A percentile compares a stretch with the other conserved stretches of the same genome.
Evolutionary conservation across 257 asterid genomes (phyloP).

Genomic region (Leonotis leonurus): DNA sequence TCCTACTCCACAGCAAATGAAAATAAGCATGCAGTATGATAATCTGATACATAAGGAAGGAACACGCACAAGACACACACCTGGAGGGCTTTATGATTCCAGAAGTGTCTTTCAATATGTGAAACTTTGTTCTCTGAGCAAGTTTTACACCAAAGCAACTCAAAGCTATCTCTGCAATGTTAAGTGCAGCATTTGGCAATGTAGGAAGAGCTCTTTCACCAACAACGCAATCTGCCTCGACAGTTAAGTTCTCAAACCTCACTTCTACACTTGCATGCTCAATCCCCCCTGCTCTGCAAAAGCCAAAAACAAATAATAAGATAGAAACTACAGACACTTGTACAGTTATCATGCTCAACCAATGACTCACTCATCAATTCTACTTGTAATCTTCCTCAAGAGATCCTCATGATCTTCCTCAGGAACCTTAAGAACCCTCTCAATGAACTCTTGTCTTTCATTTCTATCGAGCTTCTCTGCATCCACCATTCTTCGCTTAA

Average conservation of each 20-base stretch:
- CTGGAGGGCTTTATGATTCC: conserved; percentile 68
- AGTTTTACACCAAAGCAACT: conserved; percentile 38
- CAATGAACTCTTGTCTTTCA: conserved; percentile 41
- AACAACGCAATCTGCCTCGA: conserved; percentile 47
- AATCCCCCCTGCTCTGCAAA: conserved; percentile 56
- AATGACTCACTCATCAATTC: conserved; percentile 45
- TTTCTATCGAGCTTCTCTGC: conserved; percentile 31
- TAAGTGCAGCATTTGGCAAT: conserved; percentile 43
- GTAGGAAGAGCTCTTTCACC: conserved; percentile 70
- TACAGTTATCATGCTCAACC: too few relatives aligned
- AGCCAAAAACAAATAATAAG: background rate
- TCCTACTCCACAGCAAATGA: conserved; percentile 26
- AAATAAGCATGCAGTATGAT: too few relatives aligned
- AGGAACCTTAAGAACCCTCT: conserved; percentile 40
- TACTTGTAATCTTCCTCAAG: conserved; percentile 36
- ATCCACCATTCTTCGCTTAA: too few relatives aligned
- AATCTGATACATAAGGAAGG: background rate
- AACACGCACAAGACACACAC: conserved; percentile 18
- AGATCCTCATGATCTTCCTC: conserved; percentile 52
- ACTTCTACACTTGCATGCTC: conserved; percentile 51
- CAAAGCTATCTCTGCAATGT: conserved; percentile 31
- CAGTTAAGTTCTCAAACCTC: conserved; percentile 41
- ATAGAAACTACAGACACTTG: background rate
- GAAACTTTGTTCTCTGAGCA: conserved; percentile 36
- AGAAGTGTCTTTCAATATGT: conserved; percentile 44